Conservation (phyloP, 805 yeast genomes). For the Yarrowia sp. region DNA sequence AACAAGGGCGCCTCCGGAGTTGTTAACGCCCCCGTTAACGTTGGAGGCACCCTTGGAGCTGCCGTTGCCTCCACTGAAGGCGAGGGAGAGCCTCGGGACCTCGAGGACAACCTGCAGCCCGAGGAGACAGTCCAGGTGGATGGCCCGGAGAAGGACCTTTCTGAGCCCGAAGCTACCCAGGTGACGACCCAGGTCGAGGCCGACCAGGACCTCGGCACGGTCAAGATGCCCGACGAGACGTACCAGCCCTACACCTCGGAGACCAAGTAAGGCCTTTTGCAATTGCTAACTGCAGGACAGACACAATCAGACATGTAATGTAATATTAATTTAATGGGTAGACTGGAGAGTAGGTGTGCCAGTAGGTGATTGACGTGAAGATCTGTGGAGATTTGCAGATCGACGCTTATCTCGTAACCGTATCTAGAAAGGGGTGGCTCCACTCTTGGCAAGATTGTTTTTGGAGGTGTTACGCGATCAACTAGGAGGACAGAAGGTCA, state of each 20-base stretch:
- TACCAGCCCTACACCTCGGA: constrained; percentile 20
- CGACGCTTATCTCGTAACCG: too few relatives aligned
- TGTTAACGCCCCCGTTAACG: background rate
- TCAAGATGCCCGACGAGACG: constrained; percentile 14
- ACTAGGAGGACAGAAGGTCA: too few relatives aligned
- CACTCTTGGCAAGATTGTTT: too few relatives aligned
- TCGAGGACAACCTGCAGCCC: constrained; percentile 4
- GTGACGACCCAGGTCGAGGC: background rate
- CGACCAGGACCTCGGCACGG: constrained; percentile 12
- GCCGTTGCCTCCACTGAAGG: background rate
- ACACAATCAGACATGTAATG: background rate
- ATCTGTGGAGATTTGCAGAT: too few relatives aligned
- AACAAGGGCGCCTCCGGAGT: background rate
- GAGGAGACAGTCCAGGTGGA: constrained; percentile 18
- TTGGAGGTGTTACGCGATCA: too few relatives aligned
- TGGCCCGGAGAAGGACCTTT: background rate
- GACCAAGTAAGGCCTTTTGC: background rate
- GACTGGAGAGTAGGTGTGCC: too few relatives aligned
- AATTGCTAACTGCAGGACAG: constrained; percentile 18
- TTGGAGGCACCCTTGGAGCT: constrained; percentile 4
- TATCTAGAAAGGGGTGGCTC: too few relatives aligned
- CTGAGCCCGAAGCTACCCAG: background rate
- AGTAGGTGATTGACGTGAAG: too few relatives aligned
- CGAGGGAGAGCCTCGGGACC: background rate
- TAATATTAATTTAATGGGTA: constrained; percentile 3